A percentile compares a stretch with the other conserved stretches of the same genome.
Evolutionary conservation across 2,329 filamentous ascomycete species (phyloP).

Genomic region (Phialophora verrucosa): DNA sequence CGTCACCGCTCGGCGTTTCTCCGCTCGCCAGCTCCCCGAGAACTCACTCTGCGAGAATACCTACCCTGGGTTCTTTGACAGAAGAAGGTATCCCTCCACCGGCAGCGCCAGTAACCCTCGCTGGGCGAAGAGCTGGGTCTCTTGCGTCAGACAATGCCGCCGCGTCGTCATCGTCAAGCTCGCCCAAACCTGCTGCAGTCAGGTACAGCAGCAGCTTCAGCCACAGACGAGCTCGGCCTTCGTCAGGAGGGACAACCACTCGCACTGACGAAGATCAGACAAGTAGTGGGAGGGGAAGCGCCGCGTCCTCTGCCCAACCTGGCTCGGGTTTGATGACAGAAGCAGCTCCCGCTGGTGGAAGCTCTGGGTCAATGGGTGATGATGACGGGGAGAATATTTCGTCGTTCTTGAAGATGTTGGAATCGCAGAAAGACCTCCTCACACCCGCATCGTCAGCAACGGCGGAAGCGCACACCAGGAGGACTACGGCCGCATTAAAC

Average conservation of each 20-base stretch:
- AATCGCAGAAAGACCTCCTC: conserved; percentile 85
- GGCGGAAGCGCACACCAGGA: conserved; percentile 72
- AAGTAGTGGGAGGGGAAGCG: conserved; percentile 64
- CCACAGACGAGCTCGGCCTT: conserved; percentile 78
- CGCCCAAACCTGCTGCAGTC: conserved; percentile 76
- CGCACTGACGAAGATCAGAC: conserved; percentile 56
- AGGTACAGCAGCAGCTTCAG: conserved; percentile 95
- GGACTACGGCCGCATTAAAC: conserved; percentile 77
- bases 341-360: conserved; percentile 62
- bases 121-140: conserved; percentile 53
- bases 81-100: conserved; percentile 50
- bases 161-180: conserved; percentile 72
- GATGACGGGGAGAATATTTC: conserved; percentile 88
- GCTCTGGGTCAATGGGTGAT: conserved; percentile 69
- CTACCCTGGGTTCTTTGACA: conserved; percentile 46
- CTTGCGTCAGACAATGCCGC: conserved; percentile 65
- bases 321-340: conserved; percentile 80
- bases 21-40: conserved; percentile 59
- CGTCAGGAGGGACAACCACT: conserved; percentile 71
- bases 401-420: conserved; percentile 87
- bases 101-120: conserved; percentile 44
- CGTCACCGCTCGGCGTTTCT: conserved; percentile 71
- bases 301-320: conserved; percentile 64
- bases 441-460: conserved; percentile 62
- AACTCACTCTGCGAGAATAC: conserved; percentile 51